Base-by-base conservation (phyloP, 2,329 filamentous ascomycete species). In the Exophiala sideris region DNA sequence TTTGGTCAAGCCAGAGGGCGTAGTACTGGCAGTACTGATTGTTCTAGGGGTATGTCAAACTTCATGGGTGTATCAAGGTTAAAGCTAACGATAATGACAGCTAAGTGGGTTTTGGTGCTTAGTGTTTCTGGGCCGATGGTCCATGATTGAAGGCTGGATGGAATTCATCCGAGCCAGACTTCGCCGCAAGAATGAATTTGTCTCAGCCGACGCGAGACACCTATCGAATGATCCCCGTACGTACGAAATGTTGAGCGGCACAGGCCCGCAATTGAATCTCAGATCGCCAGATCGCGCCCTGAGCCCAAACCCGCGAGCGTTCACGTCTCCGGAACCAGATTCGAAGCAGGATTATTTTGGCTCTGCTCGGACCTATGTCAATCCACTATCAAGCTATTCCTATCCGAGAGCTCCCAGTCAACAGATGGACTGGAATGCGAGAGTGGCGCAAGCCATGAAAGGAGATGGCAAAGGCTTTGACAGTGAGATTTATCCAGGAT, bases 81-180 rank as follows among this genome's bases (percentile, higher is more conserved):
- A 35, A 39, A 55, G 59, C 68, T 62, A 65, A 70, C 63, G 62
- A 46, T 39, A 49, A 49, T 34, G 41, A 14, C 61, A 89, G 85
- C 78, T 90, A 61, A 91, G 91, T 60, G 92, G 92, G 6, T 75
- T 97, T 45, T 95, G 92, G 84, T 83, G 88, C 46, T 79, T 95
- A 53, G 71, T 96, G 50, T 82, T 97, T 54, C 82, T 96, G 32
- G 87, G 88, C 35, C 86, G 91, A 48, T 84, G 82, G 69, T 86
- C 88, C n/a, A 95, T 97, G 85, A 76, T 95, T 51, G 81, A 78
- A 2, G 94, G 88, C 58, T 99, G 94, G 94, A 62, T 77, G 39
- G 85, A 95, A 21, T 73, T 91, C 39, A 70, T 85, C 61, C 74
- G 70, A 50, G 68, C 71, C 35, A 66, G 75, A 45, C 72, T 83